Evolutionary conservation across 2,329 filamentous ascomycete genomes (phyloP).

Genomic region (Massarina eburnea): DNA sequence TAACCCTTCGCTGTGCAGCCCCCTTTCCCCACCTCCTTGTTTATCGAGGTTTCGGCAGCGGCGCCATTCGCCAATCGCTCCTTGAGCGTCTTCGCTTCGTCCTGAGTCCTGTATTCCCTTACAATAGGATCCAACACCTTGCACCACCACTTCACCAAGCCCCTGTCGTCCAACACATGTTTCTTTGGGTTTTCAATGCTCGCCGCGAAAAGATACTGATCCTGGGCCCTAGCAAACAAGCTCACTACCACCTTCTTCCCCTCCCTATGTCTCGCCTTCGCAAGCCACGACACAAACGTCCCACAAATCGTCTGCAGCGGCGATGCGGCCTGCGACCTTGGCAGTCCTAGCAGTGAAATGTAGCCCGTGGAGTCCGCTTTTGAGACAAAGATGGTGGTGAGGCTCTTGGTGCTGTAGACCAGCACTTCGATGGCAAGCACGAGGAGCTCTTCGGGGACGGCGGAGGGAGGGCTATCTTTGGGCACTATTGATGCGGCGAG

Average conservation of each 20-base stretch:
- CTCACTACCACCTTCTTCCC: constrained; percentile 75
- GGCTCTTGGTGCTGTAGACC: constrained; percentile 76
- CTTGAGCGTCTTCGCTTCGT: constrained; percentile 35
- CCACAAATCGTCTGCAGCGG: constrained; percentile 74
- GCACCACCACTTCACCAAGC: constrained; percentile 95
- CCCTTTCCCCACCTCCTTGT: constrained; percentile 20
- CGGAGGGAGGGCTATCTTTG: constrained; percentile 24
- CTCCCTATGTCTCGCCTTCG: constrained; percentile 65
- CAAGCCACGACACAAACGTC: constrained; percentile 74
- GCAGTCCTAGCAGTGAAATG: constrained; percentile 66
- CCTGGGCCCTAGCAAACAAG: constrained; percentile 87
- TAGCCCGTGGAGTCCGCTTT: constrained; percentile 97
- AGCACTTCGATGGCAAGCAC: constrained; percentile 84
- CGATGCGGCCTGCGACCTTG: constrained; percentile 54
- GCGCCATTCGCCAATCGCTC: constrained; percentile 34
- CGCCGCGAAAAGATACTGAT: constrained; percentile 92
- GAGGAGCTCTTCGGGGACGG: constrained; percentile 57
- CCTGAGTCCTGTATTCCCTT: constrained; percentile 49
- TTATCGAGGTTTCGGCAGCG: constrained; percentile 23
- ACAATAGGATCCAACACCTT: constrained; percentile 79
- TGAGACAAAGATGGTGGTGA: constrained; percentile 89
- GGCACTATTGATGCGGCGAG: constrained; percentile 58
- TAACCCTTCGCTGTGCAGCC: constrained; percentile 66
- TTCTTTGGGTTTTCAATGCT: constrained; percentile 83
- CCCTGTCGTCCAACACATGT: constrained; percentile 88